Percentiles rank a stretch among this genome's conserved stretches.
Evolutionary conservation across 148 eudicot species (phyloP).

Genomic region (Amaranthus cruentus): DNA sequence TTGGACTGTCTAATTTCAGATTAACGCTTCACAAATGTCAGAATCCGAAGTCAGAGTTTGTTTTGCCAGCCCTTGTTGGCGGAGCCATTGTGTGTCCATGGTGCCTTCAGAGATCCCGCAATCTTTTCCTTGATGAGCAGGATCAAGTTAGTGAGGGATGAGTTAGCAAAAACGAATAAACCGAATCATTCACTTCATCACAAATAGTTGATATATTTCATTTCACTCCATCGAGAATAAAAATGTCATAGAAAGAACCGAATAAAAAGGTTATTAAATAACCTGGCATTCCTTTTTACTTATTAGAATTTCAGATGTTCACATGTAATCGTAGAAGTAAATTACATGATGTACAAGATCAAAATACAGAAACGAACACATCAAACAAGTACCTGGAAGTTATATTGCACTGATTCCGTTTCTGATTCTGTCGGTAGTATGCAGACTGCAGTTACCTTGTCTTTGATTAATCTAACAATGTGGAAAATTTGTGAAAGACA

Average conservation of each 20-base stretch:
- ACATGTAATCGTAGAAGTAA: slow-evolving; percentile 7
- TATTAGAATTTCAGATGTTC: slow-evolving; percentile 14
- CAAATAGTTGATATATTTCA: background rate
- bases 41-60: no score
- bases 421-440: background rate
- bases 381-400: slow-evolving; percentile 7
- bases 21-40: no score
- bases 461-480: slow-evolving; percentile 1
- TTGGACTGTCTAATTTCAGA: no score
- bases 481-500: slow-evolving; percentile 11
- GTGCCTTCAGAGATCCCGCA: slow-evolving; percentile 55
- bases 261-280: background rate
- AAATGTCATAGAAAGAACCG: background rate
- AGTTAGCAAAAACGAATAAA: background rate
- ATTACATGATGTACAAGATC: slow-evolving; percentile 21
- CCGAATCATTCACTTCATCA: background rate
- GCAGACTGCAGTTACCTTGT: background rate
- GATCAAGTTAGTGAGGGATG: slow-evolving; percentile 7
- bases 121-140: slow-evolving; percentile 47
- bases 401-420: background rate
- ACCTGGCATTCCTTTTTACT: background rate
- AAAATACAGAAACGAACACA: slow-evolving; percentile 15
- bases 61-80: slow-evolving; percentile 21
- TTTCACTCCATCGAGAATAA: background rate
- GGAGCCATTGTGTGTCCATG: slow-evolving; percentile 38